Evolutionary conservation across 768 basidiomycete species (phyloP).

Genomic region (Mycena venus): DNA sequence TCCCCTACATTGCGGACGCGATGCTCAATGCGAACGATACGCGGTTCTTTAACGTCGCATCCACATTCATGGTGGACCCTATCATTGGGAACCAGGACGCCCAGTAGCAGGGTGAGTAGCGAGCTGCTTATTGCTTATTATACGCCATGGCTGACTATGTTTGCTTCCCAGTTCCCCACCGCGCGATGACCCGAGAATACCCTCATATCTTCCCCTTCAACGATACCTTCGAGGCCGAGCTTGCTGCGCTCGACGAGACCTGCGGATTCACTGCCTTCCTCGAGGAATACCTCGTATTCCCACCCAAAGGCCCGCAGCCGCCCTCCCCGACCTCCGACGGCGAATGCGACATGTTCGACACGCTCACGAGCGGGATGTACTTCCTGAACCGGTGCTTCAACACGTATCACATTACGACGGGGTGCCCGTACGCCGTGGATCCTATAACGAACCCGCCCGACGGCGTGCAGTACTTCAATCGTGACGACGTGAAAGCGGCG

Average conservation of each 20-base stretch:
- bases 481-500: not conserved
- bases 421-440: not conserved
- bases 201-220: constrained; percentile 8
- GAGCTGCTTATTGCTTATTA: no score
- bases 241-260: not conserved
- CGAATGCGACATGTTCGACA: not conserved
- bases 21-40: constrained; percentile 5
- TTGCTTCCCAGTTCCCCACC: not conserved
- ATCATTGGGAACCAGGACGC: not conserved
- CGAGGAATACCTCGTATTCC: constrained; percentile 4
- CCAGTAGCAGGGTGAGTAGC: no score
- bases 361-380: not conserved
- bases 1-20: constrained; percentile 15
- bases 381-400: not conserved
- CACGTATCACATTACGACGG: not conserved
- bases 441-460: not conserved
- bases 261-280: constrained; percentile 10
- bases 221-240: not conserved
- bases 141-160: no score
- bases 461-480: constrained; percentile 2
- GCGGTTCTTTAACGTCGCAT: not conserved
- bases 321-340: not conserved
- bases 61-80: not conserved
- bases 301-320: not conserved
- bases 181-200: not conserved